A percentile compares a stretch with the other conserved stretches of the same genome.
Evolutionary conservation across 176 grass and related monocot species (phyloP).

Genomic region (Paspalum notatum): DNA sequence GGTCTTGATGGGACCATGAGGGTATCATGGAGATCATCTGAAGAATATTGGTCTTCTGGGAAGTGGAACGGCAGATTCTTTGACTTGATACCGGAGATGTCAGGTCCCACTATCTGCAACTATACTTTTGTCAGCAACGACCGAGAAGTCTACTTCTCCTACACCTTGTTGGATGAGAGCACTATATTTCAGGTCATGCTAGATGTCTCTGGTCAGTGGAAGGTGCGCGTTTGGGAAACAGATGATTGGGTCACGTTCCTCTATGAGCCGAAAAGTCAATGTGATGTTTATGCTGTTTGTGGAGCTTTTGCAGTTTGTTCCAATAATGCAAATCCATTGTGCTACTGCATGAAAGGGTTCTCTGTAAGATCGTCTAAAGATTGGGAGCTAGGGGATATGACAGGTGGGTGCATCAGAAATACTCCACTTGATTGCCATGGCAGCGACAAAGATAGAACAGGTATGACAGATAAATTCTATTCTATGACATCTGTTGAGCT

Average conservation of each 20-base stretch:
- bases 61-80: constrained; percentile 59
- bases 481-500: constrained; percentile 19
- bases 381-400: constrained; percentile 54
- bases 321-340: constrained; percentile 15
- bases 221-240: constrained; percentile 32
- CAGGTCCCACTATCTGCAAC: background rate
- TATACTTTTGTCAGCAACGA: constrained; percentile 37
- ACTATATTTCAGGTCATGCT: constrained; percentile 16
- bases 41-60: constrained; percentile 40
- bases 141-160: constrained; percentile 34
- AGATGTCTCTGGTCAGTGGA: constrained; percentile 45
- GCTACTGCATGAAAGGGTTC: constrained; percentile 62
- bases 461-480: constrained; percentile 45
- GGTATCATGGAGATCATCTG: constrained; percentile 14
- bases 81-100: constrained; percentile 39
- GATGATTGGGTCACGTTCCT: constrained; percentile 38
- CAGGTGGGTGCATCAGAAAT: constrained; percentile 53
- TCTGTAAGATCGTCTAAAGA: constrained; percentile 21
- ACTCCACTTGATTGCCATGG: constrained; percentile 37
- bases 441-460: background rate
- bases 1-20: background rate
- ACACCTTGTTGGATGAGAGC: constrained; percentile 16
- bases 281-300: constrained; percentile 58
- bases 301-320: constrained; percentile 60
- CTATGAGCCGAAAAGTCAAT: constrained; percentile 31